Base-by-base conservation (phyloP, 192 early-diverging fungal genomes). In the Rhizophlyctis rosea region DNA sequence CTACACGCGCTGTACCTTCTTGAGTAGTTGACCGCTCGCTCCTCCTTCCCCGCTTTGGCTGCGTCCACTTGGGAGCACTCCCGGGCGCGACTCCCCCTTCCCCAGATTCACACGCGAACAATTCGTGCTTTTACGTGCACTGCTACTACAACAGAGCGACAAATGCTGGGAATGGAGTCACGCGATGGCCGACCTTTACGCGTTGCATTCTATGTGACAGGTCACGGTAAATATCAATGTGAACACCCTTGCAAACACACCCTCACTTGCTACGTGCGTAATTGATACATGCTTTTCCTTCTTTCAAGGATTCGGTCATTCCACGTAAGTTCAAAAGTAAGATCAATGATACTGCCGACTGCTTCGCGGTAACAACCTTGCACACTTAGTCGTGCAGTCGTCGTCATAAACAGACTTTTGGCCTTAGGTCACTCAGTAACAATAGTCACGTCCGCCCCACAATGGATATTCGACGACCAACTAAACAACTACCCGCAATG, bases 321-420 rank as follows among this genome's bases (percentile, higher is more conserved):
- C 72, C 14, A 74, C 72, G 72, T 74, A 39, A 59, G 72, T 68
- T 13, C 66, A 3, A n/a, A n/a, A n/a, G n/a, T n/a, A n/a, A n/a
- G 23, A 27, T 13, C 32, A 21, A 7, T 50, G 14, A 18, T 36
- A 1, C 50, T 13, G 23, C 14, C 16, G 48, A 35, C 34, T 18
- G 23, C 33, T 35, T 14, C 36, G 31, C 50, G 23, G 50, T 13
- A 16, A 21, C 50, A 23, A 64, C 49, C 50, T 29, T 30, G 25
- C 2, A 36, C 34, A n/a, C 21, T 7, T 50, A 76, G 70, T 24
- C 70, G 70, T 2, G 70, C 70, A 24, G 34, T 48, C 16, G 70
- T 72, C 39, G 52, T 55, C 4, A 69, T 72, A 7, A 23, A 53
- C 56, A 54, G 50, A 14, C 66, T 81, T 7, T 63, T 76, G 0